These are phyloP conservation scores for Zizania latifolia DNA, from an alignment of 176 grass and related monocot genomes.

Conservation along the genomic window DNA sequence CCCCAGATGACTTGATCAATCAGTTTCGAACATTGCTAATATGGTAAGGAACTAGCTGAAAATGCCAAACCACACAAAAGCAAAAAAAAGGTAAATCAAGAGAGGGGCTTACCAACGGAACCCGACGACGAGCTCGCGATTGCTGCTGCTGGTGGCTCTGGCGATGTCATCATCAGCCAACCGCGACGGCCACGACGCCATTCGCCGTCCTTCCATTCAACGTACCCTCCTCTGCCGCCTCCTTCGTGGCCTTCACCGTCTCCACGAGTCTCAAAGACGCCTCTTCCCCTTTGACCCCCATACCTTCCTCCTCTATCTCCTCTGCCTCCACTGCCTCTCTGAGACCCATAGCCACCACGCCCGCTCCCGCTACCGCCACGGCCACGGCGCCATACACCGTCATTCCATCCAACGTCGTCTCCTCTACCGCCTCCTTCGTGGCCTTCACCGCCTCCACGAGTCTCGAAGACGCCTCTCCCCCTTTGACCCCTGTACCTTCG, in stretches of 20 bases:
- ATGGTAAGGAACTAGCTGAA: background rate
- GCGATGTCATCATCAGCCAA: background rate
- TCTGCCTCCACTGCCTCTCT: no score
- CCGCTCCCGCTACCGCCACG: no score
- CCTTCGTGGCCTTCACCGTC: background rate
- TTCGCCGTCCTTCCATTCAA: no score
- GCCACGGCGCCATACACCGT: background rate
- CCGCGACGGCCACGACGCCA: background rate
- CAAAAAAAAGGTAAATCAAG: background rate
- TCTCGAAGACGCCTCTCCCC: background rate
- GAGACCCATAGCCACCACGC: no score
- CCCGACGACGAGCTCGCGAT: constrained; percentile 3
- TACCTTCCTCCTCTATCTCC: background rate
- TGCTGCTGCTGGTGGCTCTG: background rate
- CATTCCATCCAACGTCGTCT: no score
- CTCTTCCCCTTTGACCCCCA: background rate
- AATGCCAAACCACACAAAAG: background rate
- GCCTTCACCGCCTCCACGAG: background rate
- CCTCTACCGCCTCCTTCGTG: background rate
- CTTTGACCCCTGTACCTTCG: background rate
- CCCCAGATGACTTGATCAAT: background rate
- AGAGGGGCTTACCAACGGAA: constrained; percentile 28
- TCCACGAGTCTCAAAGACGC: background rate
- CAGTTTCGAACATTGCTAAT: background rate
- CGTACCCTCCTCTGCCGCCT: background rate